Evolutionary conservation across 2,329 filamentous ascomycete species (phyloP), one percentile per base, ranked within the genome.

Genomic region (Colletotrichum salicis): DNA sequence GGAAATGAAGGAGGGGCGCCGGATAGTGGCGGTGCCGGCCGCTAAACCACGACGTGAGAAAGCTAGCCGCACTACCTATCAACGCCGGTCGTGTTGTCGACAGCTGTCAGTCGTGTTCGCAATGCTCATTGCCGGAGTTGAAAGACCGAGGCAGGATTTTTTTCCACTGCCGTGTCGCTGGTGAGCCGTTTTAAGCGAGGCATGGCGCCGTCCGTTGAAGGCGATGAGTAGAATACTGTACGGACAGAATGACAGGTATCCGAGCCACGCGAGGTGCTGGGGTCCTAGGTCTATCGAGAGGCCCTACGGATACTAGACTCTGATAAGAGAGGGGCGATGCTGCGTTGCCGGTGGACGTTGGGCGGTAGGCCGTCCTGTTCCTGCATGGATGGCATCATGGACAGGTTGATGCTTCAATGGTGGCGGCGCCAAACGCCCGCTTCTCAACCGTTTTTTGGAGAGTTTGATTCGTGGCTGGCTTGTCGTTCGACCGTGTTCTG

Each of bases 321-420:
- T 60, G 66, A 64, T 64, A 69, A 69, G 69, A 64, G 69, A 71
- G 69, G 69, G 69, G 65, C 69, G 69, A 71, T 71, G 69, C 48
- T 64, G 69, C 69, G 69, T 51, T 71, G 45, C 65, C 48, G 69
- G 69, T 71, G 69, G 59, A 48, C 13, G 58, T 54, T 37, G 59
- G 41, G 58, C 55, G 65, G 65, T 59, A 37, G 29, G 64, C 33
- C 64, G 33, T 69, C 65, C 66, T 64, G 48, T 64, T 55, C 61
- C 60, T 62, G 64, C 64, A 63, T 68, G 58, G 8, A 63, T 71
- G 29, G 54, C 54, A 71, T 71, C 59, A 71, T 55, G 60, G 27
- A 64, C 31, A 55, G 52, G 33, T 31, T 55, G 54, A 48, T 22
- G 41, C 19, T 48, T 48, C 41, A 48, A 27, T n/a, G 33, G 37